A percentile compares a stretch with the other conserved stretches of the same genome.
Conservation (phyloP, 2,329 filamentous ascomycete genomes). For the Penicillium psychrosexuale region DNA sequence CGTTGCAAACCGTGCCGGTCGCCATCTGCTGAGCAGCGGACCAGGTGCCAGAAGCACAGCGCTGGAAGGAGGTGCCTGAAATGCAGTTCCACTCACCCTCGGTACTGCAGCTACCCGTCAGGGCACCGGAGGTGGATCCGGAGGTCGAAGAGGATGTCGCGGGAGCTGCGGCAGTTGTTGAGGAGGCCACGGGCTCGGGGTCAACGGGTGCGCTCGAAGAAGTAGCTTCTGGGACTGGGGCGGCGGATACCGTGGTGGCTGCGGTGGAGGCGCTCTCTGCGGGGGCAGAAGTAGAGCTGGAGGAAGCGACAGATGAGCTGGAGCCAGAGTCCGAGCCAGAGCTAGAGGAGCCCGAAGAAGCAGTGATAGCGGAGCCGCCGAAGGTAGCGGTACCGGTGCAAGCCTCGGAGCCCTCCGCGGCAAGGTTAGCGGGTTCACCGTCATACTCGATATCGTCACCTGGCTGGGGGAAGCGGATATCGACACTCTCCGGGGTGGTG, state of each 20-base stretch:
- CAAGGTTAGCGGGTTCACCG: conserved; percentile 41
- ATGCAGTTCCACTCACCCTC: conserved; percentile 62
- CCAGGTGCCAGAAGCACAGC: conserved; percentile 61
- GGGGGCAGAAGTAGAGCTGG: conserved; percentile 3
- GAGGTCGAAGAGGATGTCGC: neutral
- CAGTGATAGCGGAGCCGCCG: conserved; percentile 30
- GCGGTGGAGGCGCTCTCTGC: neutral
- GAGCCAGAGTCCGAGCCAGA: conserved; percentile 9
- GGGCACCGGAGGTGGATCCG: conserved; percentile 29
- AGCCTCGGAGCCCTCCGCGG: conserved; percentile 27
- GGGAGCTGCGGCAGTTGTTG: conserved; percentile 1
- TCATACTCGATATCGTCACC: conserved; percentile 57
- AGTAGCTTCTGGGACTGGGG: conserved; percentile 8
- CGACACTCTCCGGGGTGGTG: conserved; percentile 51
- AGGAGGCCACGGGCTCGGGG: neutral
- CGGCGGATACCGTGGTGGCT: neutral
- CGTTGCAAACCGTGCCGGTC: conserved; percentile 52
- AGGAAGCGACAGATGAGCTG: conserved; percentile 10
- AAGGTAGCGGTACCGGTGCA: conserved; percentile 34
- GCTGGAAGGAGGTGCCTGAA: conserved; percentile 56
- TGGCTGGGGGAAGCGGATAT: conserved; percentile 67
- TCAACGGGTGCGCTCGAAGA: conserved; percentile 1
- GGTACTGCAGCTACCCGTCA: conserved; percentile 47
- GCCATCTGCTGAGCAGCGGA: conserved; percentile 50
- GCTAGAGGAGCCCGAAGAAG: conserved; percentile 19